These are phyloP conservation scores for Paracoccidioides brasiliensis DNA, from an alignment of 2,329 filamentous ascomycete species.

Conservation along the genomic window DNA sequence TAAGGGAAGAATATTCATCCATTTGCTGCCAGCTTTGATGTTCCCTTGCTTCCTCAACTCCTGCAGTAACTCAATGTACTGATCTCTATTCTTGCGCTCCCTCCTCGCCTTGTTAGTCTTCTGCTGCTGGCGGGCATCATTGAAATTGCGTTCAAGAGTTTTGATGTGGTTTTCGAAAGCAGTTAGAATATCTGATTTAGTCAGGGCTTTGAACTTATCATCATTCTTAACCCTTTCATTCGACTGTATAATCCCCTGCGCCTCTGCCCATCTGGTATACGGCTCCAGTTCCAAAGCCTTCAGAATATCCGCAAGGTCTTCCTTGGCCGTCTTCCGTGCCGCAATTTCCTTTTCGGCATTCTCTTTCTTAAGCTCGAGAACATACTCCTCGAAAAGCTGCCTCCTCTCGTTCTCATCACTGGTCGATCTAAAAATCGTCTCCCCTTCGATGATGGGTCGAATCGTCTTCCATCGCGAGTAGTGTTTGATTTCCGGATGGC, in stretches of 20 bases:
- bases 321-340: slow-evolving; percentile 66
- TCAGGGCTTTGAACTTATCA: slow-evolving; percentile 73
- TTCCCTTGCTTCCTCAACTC: slow-evolving; percentile 63
- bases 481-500: slow-evolving; percentile 92
- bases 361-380: slow-evolving; percentile 66
- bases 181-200: slow-evolving; percentile 77
- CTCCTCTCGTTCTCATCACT: slow-evolving; percentile 77
- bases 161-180: slow-evolving; percentile 95
- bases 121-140: slow-evolving; percentile 77
- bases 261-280: slow-evolving; percentile 89
- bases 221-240: slow-evolving; percentile 67
- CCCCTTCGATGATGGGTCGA: slow-evolving; percentile 81
- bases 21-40: slow-evolving; percentile 82
- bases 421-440: slow-evolving; percentile 89
- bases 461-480: slow-evolving; percentile 97
- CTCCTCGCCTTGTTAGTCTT: slow-evolving; percentile 68
- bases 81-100: slow-evolving; percentile 77
- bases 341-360: slow-evolving; percentile 63
- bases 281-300: slow-evolving; percentile 73
- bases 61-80: slow-evolving; percentile 58
- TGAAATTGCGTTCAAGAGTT: slow-evolving; percentile 76
- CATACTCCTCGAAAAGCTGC: slow-evolving; percentile 87
- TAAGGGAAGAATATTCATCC: slow-evolving; percentile 64
- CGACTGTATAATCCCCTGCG: slow-evolving; percentile 65
- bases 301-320: slow-evolving; percentile 65